Evolutionary conservation across 352 stramenopile species (phyloP).

Genomic region (Globisporangium middletonii): DNA sequence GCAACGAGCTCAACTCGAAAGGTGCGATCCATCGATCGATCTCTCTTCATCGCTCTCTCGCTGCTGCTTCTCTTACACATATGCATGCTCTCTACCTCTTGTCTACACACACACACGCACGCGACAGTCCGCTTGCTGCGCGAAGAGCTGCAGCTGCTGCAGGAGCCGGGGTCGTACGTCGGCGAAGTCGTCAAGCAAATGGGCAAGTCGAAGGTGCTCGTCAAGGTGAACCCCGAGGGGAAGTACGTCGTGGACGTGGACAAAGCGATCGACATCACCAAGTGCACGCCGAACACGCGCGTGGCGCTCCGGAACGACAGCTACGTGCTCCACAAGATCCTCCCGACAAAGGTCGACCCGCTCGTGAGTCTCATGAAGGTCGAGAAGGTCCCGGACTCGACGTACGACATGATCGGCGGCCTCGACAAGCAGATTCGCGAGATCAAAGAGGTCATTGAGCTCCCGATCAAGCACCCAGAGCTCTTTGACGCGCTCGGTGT

Average conservation of each 20-base stretch:
- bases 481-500: constrained; percentile 99
- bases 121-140: constrained; percentile 92
- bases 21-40: constrained; percentile 30
- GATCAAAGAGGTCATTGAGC: constrained; percentile 99
- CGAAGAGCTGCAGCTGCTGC: constrained; percentile 98
- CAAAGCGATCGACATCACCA: constrained; percentile 94
- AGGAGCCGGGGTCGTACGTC: constrained; percentile 98
- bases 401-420: constrained; percentile 99
- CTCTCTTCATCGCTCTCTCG: too few species aligned
- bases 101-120: too few species aligned
- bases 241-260: constrained; percentile 99
- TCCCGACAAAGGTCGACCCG: constrained; percentile 97
- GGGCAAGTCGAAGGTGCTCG: constrained; percentile 99
- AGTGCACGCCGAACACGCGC: constrained; percentile 98
- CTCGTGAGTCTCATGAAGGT: constrained; percentile 95
- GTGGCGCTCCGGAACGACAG: constrained; percentile 99
- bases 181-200: constrained; percentile 99
- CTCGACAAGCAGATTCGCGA: constrained; percentile 99
- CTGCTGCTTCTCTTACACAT: background rate
- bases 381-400: constrained; percentile 99
- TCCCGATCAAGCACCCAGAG: constrained; percentile 99
- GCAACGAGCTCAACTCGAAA: constrained; percentile 99
- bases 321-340: constrained; percentile 99
- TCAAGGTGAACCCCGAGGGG: constrained; percentile 98
- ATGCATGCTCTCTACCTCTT: background rate